These are phyloP conservation scores for Aspergillus nomiae DNA, from an alignment of 2,329 filamentous ascomycete species.

Conservation along the genomic window DNA sequence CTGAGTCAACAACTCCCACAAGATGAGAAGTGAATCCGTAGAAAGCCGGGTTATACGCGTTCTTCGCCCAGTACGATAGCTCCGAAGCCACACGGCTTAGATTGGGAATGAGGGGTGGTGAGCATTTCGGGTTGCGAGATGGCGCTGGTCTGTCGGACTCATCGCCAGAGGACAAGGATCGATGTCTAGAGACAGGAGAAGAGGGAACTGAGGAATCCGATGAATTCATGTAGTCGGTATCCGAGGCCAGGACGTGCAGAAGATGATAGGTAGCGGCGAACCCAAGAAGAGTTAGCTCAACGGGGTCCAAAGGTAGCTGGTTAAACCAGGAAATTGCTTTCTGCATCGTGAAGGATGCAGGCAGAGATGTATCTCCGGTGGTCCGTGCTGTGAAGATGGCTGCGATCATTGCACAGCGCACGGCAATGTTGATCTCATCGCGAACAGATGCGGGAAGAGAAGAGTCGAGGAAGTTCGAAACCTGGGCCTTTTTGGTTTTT, in stretches of 20 bases:
- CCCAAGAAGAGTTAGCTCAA: conserved; percentile 44
- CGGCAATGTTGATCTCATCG: conserved; percentile 58
- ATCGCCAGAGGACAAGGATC: conserved; percentile 28
- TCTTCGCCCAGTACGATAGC: conserved; percentile 47
- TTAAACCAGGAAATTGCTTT: conserved; percentile 47
- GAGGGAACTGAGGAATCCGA: conserved; percentile 36
- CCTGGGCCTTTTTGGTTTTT: conserved; percentile 32
- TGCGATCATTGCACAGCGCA: conserved; percentile 62
- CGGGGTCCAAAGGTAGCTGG: conserved; percentile 43
- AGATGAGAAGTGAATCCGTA: conserved; percentile 43
- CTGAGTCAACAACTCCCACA: conserved; percentile 41
- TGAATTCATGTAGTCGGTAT: conserved; percentile 41
- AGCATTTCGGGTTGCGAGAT: conserved; percentile 9
- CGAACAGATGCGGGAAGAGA: conserved; percentile 53
- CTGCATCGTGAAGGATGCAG: conserved; percentile 40
- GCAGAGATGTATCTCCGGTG: conserved; percentile 33
- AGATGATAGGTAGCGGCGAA: conserved; percentile 46
- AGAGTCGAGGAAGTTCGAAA: conserved; percentile 53
- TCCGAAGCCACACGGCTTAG: conserved; percentile 42
- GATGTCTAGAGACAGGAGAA: conserved; percentile 25
- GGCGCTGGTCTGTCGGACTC: conserved; percentile 27
- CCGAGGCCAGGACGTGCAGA: conserved; percentile 42
- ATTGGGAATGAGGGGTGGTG: conserved; percentile 31
- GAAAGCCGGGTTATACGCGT: conserved; percentile 47
- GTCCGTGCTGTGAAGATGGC: conserved; percentile 49